These are phyloP conservation scores for Curvularia eragrostidis DNA, from an alignment of 2,329 filamentous ascomycete species.

Conservation along the genomic window DNA sequence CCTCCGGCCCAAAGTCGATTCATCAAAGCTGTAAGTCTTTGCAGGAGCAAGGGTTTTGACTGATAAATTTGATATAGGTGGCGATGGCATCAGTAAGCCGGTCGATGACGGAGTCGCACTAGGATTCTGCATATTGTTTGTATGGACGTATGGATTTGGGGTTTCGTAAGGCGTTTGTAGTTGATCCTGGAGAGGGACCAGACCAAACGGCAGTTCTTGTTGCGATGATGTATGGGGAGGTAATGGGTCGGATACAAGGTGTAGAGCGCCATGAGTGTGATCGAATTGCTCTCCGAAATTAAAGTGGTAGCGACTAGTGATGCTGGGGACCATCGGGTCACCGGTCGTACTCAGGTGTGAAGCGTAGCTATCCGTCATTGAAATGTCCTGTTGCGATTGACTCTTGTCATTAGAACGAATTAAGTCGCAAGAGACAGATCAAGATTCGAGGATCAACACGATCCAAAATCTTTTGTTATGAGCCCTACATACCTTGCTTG, in stretches of 20 bases:
- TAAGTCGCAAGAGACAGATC: background rate
- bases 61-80: constrained; percentile 29
- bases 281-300: constrained; percentile 30
- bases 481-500: constrained; percentile 2
- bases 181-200: constrained; percentile 36
- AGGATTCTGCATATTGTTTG: constrained; percentile 35
- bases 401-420: background rate
- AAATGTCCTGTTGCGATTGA: constrained; percentile 8
- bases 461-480: background rate
- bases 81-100: constrained; percentile 33
- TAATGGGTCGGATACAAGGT: constrained; percentile 2
- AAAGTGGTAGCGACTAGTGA: constrained; percentile 25
- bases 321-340: constrained; percentile 8
- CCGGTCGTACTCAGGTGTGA: constrained; percentile 17
- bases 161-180: constrained; percentile 23
- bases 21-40: constrained; percentile 66
- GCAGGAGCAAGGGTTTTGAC: constrained; percentile 48
- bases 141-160: constrained; percentile 28
- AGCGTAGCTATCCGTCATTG: constrained; percentile 23
- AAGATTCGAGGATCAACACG: background rate
- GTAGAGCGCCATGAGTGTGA: constrained; percentile 23
- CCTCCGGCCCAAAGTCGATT: constrained; percentile 72
- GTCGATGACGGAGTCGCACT: constrained; percentile 35
- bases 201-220: constrained; percentile 39
- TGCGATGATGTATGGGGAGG: constrained; percentile 10